Percentiles rank a stretch among this genome's conserved stretches.
Conservation (phyloP, 2,329 filamentous ascomycete species). For the Pestalotiopsis sp. region DNA sequence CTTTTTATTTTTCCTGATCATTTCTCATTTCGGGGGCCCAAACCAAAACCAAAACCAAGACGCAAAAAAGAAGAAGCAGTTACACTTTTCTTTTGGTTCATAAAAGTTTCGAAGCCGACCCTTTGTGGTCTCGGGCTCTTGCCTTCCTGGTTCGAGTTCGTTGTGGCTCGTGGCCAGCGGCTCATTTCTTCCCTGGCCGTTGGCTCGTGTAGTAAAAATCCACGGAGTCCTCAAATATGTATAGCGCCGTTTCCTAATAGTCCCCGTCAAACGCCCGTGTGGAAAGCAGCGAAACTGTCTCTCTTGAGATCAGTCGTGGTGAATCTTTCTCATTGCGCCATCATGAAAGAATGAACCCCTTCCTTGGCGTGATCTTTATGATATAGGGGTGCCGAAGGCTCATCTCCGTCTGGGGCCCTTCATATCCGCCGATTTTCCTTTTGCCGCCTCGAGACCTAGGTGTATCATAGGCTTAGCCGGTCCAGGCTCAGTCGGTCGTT, state of each 20-base stretch:
- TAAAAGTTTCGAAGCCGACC: background rate
- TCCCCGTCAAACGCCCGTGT: no score
- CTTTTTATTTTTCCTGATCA: background rate
- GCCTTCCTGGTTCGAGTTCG: no score
- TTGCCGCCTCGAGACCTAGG: background rate
- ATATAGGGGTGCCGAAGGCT: background rate
- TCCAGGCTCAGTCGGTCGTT: constrained; percentile 77
- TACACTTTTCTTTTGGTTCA: background rate
- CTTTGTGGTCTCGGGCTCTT: no score
- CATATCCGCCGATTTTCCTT: background rate
- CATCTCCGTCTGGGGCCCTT: background rate
- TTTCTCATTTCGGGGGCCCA: background rate
- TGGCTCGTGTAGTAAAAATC: no score
- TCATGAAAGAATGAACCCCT: background rate
- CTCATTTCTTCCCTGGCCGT: no score
- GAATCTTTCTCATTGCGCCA: background rate
- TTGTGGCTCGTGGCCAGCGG: no score
- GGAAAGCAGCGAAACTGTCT: no score
- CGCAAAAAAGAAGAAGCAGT: background rate
- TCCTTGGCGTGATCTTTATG: background rate
- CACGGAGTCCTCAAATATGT: no score
- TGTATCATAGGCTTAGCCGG: constrained; percentile 68
- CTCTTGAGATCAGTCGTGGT: no score
- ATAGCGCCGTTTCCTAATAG: no score
- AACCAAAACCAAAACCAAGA: background rate